Evolutionary conservation across 148 eudicot species (phyloP).

Genomic region (Rhododendron kiyosumense): DNA sequence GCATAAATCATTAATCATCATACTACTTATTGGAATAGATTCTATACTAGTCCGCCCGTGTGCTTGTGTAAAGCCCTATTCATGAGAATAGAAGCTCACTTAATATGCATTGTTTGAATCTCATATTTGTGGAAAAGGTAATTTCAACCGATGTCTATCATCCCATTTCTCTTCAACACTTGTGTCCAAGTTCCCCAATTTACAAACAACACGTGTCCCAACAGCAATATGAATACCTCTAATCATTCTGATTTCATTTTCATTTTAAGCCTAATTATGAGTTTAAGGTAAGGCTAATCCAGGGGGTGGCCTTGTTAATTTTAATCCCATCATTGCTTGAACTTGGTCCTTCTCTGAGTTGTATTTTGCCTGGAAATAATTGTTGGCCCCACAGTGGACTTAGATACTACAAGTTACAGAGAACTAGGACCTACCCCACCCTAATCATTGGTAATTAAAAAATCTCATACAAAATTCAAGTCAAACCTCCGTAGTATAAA

Average conservation of each 20-base stretch:
- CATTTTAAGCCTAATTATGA: constrained; percentile 15
- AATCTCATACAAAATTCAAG: constrained; percentile 20
- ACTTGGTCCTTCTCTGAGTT: constrained; percentile 17
- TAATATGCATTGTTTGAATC: not conserved
- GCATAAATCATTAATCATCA: not conserved
- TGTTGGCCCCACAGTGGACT: not conserved
- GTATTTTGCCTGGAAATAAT: not conserved
- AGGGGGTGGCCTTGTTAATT: not conserved
- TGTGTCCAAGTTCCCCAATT: not conserved
- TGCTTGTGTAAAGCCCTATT: not conserved
- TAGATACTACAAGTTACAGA: not conserved
- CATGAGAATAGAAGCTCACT: no score
- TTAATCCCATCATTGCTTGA: constrained; percentile 7
- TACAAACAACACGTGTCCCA: not conserved
- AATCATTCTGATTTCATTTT: not conserved
- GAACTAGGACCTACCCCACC: constrained; percentile 18
- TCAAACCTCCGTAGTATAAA: constrained; percentile 15
- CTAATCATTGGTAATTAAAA: constrained; percentile 16
- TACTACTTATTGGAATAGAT: not conserved
- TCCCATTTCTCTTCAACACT: not conserved
- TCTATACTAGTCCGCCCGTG: not conserved
- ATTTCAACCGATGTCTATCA: no score
- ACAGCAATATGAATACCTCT: constrained; percentile 10
- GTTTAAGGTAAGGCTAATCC: not conserved
- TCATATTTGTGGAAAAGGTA: not conserved